Conservation (phyloP, 2,329 filamentous ascomycete genomes). For the Penicillium janthinellum region DNA sequence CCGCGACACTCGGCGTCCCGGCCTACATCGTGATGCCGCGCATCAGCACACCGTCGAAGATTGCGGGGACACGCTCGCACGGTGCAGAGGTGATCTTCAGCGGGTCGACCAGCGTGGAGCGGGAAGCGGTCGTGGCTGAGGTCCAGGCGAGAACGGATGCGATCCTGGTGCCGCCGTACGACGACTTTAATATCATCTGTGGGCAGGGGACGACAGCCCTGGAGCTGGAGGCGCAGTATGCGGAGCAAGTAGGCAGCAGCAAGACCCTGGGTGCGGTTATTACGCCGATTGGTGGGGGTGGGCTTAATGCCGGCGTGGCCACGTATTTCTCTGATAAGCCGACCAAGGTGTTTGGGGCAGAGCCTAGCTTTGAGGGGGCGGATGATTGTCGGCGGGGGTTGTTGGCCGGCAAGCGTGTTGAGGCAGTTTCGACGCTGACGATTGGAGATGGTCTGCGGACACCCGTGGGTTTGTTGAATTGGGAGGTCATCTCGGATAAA, state of each 20-base stretch:
- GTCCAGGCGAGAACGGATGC: constrained; percentile 74
- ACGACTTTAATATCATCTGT: constrained; percentile 87
- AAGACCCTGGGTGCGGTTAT: constrained; percentile 68
- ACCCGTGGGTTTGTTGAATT: constrained; percentile 74
- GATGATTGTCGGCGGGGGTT: constrained; percentile 80
- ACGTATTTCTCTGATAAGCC: constrained; percentile 67
- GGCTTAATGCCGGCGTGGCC: constrained; percentile 81
- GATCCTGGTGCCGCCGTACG: constrained; percentile 82
- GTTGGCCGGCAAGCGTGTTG: constrained; percentile 63
- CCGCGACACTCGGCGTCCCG: constrained; percentile 69
- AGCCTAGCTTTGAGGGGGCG: constrained; percentile 78
- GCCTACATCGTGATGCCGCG: constrained; percentile 90
- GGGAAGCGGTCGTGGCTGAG: constrained; percentile 72
- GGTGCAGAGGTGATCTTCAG: constrained; percentile 78
- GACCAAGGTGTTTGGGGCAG: constrained; percentile 80
- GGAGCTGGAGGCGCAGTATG: constrained; percentile 76
- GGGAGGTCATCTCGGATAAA: constrained; percentile 72
- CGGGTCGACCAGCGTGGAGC: constrained; percentile 76
- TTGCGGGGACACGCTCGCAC: constrained; percentile 77
- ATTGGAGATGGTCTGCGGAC: constrained; percentile 89
- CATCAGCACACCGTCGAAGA: constrained; percentile 84
- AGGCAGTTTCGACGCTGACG: constrained; percentile 71
- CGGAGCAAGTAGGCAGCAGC: constrained; percentile 44
- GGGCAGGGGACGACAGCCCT: constrained; percentile 89
- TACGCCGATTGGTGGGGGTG: constrained; percentile 83